Evolutionary conservation across 129 eudicot genomes (phyloP).

Genomic region (Helichrysum umbraculigerum): DNA sequence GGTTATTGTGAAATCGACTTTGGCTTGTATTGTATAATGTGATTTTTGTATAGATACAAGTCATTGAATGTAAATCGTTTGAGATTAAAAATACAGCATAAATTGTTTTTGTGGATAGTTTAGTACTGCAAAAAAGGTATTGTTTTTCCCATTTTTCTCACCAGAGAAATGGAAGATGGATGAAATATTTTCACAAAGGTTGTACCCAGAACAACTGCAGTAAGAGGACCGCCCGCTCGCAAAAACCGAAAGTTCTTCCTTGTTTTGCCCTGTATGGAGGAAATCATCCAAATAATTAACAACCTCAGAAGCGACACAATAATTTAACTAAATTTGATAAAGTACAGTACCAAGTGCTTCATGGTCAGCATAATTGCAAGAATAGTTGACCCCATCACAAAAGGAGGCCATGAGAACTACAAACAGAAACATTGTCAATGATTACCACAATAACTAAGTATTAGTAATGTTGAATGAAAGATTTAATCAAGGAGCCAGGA

Average conservation of each 20-base stretch:
- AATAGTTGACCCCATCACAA: slow-evolving; percentile 77
- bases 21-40: not conserved
- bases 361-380: slow-evolving; percentile 78
- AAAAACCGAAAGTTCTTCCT: slow-evolving; percentile 70
- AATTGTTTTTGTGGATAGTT: not conserved
- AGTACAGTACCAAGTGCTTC: slow-evolving; percentile 79
- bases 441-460: slow-evolving; percentile 14
- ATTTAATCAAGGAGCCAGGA: not conserved
- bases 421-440: slow-evolving; percentile 27
- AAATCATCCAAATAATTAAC: slow-evolving; percentile 20
- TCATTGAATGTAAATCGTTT: not conserved
- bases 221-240: slow-evolving; percentile 92
- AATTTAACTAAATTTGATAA: slow-evolving; percentile 2
- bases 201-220: slow-evolving; percentile 95
- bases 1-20: not conserved
- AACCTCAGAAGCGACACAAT: slow-evolving; percentile 1
- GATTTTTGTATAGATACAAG: not conserved
- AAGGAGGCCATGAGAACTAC: slow-evolving; percentile 98
- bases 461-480: not conserved
- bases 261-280: slow-evolving; percentile 65
- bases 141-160: slow-evolving; percentile 37
- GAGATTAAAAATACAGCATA: not conserved
- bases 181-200: slow-evolving; percentile 75
- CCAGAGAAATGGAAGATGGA: slow-evolving; percentile 89
- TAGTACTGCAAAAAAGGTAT: slow-evolving; percentile 16